phyloP scores from a whole-genome alignment of 139 green algal species.

The Coelastrella sp. region DNA sequence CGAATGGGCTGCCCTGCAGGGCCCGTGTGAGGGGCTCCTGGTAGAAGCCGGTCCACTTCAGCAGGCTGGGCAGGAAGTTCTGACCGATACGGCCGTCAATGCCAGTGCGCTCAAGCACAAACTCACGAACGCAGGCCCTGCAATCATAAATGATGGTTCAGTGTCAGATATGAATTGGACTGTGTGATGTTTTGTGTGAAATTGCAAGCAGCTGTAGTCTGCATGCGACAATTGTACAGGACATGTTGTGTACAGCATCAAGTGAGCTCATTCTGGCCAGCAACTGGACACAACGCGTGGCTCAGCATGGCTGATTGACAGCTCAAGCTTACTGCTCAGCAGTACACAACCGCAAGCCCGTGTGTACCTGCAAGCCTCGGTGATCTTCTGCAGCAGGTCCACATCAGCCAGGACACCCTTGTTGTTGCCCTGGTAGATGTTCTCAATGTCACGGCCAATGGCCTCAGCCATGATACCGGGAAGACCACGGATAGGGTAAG shows the following conservation, averaged over 20 bases:
- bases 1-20: constrained; percentile 85
- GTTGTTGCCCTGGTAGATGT: constrained; percentile 92
- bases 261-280: too few relatives aligned
- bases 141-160: not conserved
- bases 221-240: too few relatives aligned
- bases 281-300: not conserved
- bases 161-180: too few relatives aligned
- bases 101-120: constrained; percentile 91
- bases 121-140: constrained; percentile 84
- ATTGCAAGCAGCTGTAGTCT: too few relatives aligned
- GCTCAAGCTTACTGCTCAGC: too few relatives aligned
- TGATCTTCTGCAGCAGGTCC: constrained; percentile 92
- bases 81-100: constrained; percentile 77
- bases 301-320: not conserved
- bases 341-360: too few relatives aligned
- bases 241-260: too few relatives aligned
- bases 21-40: constrained; percentile 84
- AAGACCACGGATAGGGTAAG: constrained; percentile 89
- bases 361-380: constrained; percentile 66
- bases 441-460: constrained; percentile 94
- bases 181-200: too few relatives aligned
- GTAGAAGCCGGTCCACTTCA: constrained; percentile 81
- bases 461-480: constrained; percentile 91
- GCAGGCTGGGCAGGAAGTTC: constrained; percentile 67
- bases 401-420: constrained; percentile 93